These are phyloP conservation scores for Russula ochroleuca DNA, from an alignment of 768 basidiomycete genomes.

Conservation along the genomic window DNA sequence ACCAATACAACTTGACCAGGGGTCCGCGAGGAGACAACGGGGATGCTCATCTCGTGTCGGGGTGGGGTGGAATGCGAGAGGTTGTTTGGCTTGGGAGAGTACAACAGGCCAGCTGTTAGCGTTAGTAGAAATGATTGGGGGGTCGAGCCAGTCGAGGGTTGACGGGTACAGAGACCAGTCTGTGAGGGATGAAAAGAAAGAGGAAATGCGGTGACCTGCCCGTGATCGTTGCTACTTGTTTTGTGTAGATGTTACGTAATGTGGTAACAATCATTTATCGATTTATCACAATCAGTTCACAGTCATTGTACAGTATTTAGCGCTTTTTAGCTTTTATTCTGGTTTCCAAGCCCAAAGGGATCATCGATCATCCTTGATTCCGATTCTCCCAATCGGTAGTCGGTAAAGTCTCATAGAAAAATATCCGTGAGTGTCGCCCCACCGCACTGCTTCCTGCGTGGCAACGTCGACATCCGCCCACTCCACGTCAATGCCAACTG, in stretches of 20 bases:
- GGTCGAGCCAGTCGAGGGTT: slow-evolving; percentile 11
- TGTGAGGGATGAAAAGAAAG: slow-evolving; percentile 3
- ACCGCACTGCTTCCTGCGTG: slow-evolving; percentile 52
- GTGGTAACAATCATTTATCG: neutral
- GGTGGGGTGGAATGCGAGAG: neutral
- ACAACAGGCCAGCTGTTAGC: slow-evolving; percentile 16
- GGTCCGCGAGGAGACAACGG: slow-evolving; percentile 13
- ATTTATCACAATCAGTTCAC: no score
- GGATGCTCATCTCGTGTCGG: slow-evolving; percentile 13
- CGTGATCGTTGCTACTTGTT: neutral
- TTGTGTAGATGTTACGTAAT: neutral
- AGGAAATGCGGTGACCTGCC: neutral
- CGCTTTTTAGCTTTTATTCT: no score
- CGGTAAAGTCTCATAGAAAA: slow-evolving; percentile 74
- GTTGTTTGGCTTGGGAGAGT: neutral
- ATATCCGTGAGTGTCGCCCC: slow-evolving; percentile 74
- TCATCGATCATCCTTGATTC: slow-evolving; percentile 30
- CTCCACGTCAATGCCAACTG: slow-evolving; percentile 68
- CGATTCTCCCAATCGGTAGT: slow-evolving; percentile 44
- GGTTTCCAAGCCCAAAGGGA: neutral
- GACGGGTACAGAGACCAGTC: slow-evolving; percentile 21
- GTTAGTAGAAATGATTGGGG: neutral
- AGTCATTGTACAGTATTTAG: no score
- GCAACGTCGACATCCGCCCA: slow-evolving; percentile 83
- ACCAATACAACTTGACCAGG: slow-evolving; percentile 21